A percentile compares a stretch with the other conserved stretches of the same genome.
phyloP scores from a whole-genome alignment of 495 filamentous ascomycete species.

The Tuber aestivum region DNA sequence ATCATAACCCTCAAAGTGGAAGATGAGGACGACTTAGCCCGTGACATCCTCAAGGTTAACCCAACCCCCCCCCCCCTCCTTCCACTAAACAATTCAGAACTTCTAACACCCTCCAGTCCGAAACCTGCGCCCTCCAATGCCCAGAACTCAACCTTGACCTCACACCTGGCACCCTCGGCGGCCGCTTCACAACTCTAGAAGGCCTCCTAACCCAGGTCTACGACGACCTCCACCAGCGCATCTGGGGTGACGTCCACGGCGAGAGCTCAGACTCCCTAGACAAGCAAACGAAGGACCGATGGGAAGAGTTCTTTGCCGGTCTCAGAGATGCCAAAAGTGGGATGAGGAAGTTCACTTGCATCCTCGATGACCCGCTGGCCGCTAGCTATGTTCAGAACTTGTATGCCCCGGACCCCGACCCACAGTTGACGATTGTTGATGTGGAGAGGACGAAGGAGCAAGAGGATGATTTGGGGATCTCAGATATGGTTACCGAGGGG shows the following conservation, averaged over 20 bases:
- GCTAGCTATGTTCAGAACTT: conserved; percentile 90
- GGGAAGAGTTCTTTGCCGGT: conserved; percentile 71
- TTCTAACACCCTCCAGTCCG: conserved; percentile 50
- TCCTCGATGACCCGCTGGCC: conserved; percentile 81
- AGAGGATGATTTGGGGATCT: conserved; percentile 81
- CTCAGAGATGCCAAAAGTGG: conserved; percentile 74
- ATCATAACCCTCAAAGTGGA: conserved; percentile 73
- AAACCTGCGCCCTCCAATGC: conserved; percentile 76
- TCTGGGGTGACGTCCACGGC: conserved; percentile 66
- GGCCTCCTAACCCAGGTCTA: conserved; percentile 89
- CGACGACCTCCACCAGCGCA: conserved; percentile 75
- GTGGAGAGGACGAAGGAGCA: conserved; percentile 85
- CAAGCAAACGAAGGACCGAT: conserved; percentile 57
- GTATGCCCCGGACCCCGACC: conserved; percentile 63
- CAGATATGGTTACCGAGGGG: conserved; percentile 84
- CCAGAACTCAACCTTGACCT: conserved; percentile 79
- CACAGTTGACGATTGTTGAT: conserved; percentile 73
- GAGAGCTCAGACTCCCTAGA: conserved; percentile 66
- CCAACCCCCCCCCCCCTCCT: background rate
- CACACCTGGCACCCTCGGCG: conserved; percentile 84
- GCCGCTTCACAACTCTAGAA: conserved; percentile 95
- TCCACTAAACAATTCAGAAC: background rate
- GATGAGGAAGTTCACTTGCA: conserved; percentile 73
- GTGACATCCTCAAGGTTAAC: conserved; percentile 77
- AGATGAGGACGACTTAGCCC: conserved; percentile 66